phyloP scores from a whole-genome alignment of 495 filamentous ascomycete genomes.

The Daldinia decipiens region DNA sequence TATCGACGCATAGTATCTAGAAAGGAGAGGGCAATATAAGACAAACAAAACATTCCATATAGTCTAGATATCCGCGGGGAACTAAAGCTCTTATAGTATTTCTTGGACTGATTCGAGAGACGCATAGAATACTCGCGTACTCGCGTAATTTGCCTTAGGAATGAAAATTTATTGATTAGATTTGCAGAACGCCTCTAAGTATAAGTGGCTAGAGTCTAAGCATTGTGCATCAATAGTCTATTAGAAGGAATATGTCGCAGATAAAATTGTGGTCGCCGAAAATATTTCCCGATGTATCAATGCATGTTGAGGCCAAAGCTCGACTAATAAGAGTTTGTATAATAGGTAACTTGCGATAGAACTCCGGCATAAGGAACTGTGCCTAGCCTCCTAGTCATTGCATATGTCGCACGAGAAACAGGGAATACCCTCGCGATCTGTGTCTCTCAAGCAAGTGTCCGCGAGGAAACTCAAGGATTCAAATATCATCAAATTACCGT shows the following conservation, averaged over 20 bases:
- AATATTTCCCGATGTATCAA: not conserved
- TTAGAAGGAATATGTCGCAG: conserved; percentile 5
- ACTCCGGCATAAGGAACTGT: conserved; percentile 1
- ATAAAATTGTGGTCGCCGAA: not conserved
- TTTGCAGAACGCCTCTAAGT: too few species aligned
- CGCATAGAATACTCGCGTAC: not conserved
- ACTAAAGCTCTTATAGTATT: conserved; percentile 21
- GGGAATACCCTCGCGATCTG: conserved; percentile 4
- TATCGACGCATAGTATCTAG: not conserved
- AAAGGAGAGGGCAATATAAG: not conserved
- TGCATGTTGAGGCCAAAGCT: not conserved
- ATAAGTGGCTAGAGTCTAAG: not conserved
- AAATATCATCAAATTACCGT: not conserved
- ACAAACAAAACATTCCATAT: not conserved
- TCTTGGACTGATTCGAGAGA: not conserved
- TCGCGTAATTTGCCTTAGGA: not conserved
- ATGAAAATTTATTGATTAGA: not conserved
- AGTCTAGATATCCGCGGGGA: not conserved
- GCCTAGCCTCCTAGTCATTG: conserved; percentile 1
- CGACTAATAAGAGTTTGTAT: conserved; percentile 4
- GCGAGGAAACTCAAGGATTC: not conserved
- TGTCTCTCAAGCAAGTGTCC: not conserved
- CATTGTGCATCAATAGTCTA: conserved; percentile 27
- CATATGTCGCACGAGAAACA: conserved; percentile 3
- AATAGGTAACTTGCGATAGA: not conserved